Conservation (phyloP, 441 rosid species). For the Populus hybrid region DNA sequence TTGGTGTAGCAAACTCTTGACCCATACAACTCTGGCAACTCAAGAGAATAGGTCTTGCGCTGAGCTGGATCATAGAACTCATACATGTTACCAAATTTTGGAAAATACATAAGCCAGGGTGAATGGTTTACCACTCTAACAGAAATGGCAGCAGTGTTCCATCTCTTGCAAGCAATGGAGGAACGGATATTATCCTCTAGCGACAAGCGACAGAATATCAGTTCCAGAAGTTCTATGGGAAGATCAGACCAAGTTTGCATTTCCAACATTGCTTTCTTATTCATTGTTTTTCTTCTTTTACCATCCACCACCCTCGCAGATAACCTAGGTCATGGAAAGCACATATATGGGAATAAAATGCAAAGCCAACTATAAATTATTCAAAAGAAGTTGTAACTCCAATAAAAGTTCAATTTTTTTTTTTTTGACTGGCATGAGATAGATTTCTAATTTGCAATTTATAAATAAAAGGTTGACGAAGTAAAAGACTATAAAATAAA, state of each 20-base stretch:
- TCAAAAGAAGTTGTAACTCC: not conserved
- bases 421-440: not conserved
- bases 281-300: constrained; percentile 14
- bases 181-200: constrained; percentile 56
- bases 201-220: constrained; percentile 38
- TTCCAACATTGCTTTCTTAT: constrained; percentile 30
- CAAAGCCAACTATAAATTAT: not conserved
- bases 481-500: not conserved
- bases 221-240: constrained; percentile 58
- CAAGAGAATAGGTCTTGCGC: constrained; percentile 44
- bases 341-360: not conserved
- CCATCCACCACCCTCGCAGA: constrained; percentile 24
- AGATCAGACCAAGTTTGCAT: constrained; percentile 48
- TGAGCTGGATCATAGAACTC: constrained; percentile 63
- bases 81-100: constrained; percentile 41
- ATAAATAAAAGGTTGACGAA: not conserved
- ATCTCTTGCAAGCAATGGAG: constrained; percentile 63
- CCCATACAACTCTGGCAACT: constrained; percentile 60
- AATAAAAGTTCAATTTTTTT: not conserved
- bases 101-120: constrained; percentile 72
- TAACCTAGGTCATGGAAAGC: constrained; percentile 28
- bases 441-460: not conserved
- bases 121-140: constrained; percentile 48
- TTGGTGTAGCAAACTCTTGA: constrained; percentile 61
- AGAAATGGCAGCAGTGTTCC: constrained; percentile 51